A percentile compares a stretch with the other conserved stretches of the same genome.
phyloP scores from a whole-genome alignment of 2,329 filamentous ascomycete species.

The Neoarthrinium moseri region DNA sequence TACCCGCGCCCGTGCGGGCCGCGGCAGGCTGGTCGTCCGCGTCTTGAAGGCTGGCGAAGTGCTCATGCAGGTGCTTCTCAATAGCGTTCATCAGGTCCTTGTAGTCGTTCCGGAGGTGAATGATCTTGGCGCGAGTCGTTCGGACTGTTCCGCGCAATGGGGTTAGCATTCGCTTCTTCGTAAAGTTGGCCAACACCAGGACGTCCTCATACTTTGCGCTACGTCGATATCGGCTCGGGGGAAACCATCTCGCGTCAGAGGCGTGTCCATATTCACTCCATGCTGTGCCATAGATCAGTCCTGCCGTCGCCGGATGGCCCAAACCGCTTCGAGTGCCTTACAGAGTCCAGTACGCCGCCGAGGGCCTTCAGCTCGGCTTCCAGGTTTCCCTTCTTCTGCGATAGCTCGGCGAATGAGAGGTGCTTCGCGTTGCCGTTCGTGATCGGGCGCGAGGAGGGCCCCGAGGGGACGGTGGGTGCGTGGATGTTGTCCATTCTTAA shows the following conservation, averaged over 20 bases:
- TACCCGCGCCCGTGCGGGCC: constrained; percentile 18
- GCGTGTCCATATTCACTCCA: constrained; percentile 88
- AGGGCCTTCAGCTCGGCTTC: constrained; percentile 86
- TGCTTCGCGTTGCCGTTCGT: constrained; percentile 62
- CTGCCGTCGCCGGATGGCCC: no score
- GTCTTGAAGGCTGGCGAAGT: constrained; percentile 73
- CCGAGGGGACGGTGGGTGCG: constrained; percentile 65
- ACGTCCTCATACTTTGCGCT: constrained; percentile 69
- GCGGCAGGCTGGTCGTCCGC: constrained; percentile 37
- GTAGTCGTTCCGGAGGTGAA: constrained; percentile 88
- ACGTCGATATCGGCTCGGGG: constrained; percentile 93
- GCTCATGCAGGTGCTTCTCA: constrained; percentile 83
- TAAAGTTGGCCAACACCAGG: not conserved
- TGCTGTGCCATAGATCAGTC: no score
- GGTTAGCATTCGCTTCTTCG: not conserved
- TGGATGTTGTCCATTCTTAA: constrained; percentile 55
- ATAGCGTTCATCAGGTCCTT: constrained; percentile 82
- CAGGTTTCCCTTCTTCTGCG: constrained; percentile 78
- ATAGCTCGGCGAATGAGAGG: constrained; percentile 75
- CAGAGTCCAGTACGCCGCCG: constrained; percentile 83
- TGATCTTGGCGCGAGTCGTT: constrained; percentile 88
- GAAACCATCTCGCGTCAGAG: constrained; percentile 83
- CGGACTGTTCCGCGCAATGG: constrained; percentile 60
- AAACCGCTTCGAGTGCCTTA: no score
- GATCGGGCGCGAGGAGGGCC: constrained; percentile 63